phyloP scores from a whole-genome alignment of 371 early-diverging fungal genomes.

The Mucor saturninus region DNA sequence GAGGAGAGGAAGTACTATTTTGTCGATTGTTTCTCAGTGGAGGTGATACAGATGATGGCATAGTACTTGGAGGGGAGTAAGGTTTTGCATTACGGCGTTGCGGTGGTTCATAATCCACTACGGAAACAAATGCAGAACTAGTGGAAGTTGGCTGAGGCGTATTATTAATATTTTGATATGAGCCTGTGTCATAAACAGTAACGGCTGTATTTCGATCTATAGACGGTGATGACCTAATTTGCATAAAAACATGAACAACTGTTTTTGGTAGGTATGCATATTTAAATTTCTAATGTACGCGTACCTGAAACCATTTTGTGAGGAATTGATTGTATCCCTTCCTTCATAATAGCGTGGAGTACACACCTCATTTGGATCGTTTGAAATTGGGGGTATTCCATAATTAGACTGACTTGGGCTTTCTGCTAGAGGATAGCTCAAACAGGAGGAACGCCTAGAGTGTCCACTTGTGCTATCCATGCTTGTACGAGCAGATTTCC shows the following conservation, averaged over 20 bases:
- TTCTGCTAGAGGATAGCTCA: background rate
- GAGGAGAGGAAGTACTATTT: background rate
- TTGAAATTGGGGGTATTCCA: background rate
- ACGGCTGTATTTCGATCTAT: background rate
- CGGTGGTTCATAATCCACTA: background rate
- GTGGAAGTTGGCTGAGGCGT: background rate
- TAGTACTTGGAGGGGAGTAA: background rate
- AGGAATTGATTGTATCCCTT: background rate
- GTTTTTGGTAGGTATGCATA: background rate
- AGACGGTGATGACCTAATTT: background rate
- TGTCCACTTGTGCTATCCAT: background rate
- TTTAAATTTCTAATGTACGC: background rate
- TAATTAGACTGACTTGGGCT: background rate
- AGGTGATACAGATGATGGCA: constrained; percentile 5
- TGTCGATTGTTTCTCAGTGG: background rate
- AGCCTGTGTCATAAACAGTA: background rate
- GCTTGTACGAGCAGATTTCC: constrained; percentile 9
- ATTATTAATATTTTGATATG: background rate
- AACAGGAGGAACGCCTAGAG: background rate
- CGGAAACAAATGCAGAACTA: background rate
- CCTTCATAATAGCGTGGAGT: constrained; percentile 1
- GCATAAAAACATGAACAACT: background rate
- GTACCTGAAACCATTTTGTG: background rate
- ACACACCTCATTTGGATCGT: background rate
- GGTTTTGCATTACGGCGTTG: background rate